Base-by-base conservation (phyloP, 2,329 filamentous ascomycete species). In the Cercospora sp. region DNA sequence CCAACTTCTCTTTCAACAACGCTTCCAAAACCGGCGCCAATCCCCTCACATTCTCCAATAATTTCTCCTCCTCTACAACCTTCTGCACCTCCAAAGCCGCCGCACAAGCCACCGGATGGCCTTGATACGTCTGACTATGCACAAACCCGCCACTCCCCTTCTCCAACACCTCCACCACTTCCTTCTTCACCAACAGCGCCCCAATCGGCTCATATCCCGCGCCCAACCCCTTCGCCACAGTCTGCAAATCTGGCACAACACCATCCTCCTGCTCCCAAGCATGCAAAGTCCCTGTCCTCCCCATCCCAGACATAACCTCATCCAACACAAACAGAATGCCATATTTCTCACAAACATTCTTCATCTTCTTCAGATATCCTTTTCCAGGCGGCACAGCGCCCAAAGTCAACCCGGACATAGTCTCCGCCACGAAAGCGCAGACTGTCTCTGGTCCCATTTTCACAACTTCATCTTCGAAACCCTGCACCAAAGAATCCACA, bases 181-280 rank as follows among this genome's bases (percentile, higher is more conserved):
- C 90, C 79, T n/a, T 78, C 79, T 3, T 79, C 72, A 32, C 83
- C 81, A 8, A 87, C 80, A 3, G 90, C 77, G 9, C 88, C 0
- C 88, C 86, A 7, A 90, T 82, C 0, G 88, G 84, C 26, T 83
- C 81, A 68, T 87, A 90, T 0, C 89, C 89, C 12, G 84, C 89
- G 0, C 85, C 87, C 0, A 91, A 80, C 0, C 86, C 87, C 74
- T 91, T 91, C 0, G 86, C 89, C 2, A 90, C 79, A 0, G 87
- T 86, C 73, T 89, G 84, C 1, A 91, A 81, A 73, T 91, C 88
- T 0, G 89, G 89, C 0, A 83, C 81, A 10, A 85, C 80, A 0
- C 77, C 82, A 6, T 65, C 51, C 37, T 73, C 73, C 10, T 73
- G 70, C 64, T 79, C 61, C 73, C 75, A 79, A 0, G 77, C 78